Evolutionary conservation across 805 yeast genomes (phyloP).

Genomic region (Henningerozyma blattae): DNA sequence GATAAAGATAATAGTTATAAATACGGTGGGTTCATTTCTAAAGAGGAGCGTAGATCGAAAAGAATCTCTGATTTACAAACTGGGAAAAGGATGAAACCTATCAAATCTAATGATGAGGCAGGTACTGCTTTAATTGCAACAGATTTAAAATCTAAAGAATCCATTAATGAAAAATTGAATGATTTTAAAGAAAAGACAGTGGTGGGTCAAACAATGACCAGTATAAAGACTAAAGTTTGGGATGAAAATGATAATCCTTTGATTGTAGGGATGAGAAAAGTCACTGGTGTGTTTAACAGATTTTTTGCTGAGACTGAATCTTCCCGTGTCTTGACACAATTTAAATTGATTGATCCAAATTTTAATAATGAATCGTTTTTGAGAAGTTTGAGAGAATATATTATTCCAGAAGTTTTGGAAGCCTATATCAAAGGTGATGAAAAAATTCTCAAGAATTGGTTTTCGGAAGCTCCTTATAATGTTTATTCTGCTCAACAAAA

Average conservation of each 20-base stretch:
- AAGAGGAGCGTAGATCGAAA: slow-evolving; percentile 66
- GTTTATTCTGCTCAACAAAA: slow-evolving; percentile 91
- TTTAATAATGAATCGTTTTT: slow-evolving; percentile 72
- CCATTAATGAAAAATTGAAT: slow-evolving; percentile 52
- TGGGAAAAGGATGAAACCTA: slow-evolving; percentile 54
- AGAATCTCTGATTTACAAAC: slow-evolving; percentile 50
- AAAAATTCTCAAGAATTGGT: slow-evolving; percentile 73
- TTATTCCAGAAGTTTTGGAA: slow-evolving; percentile 89
- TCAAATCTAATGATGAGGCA: slow-evolving; percentile 69
- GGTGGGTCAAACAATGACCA: slow-evolving; percentile 52
- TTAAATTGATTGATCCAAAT: slow-evolving; percentile 80
- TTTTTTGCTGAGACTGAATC: slow-evolving; percentile 94
- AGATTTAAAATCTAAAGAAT: slow-evolving; percentile 61
- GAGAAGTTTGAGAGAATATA: slow-evolving; percentile 76
- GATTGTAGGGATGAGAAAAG: slow-evolving; percentile 65
- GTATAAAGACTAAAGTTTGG: slow-evolving; percentile 55
- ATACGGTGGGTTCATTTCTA: slow-evolving; percentile 86
- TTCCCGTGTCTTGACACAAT: slow-evolving; percentile 79
- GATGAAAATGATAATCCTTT: slow-evolving; percentile 93
- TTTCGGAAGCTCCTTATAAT: slow-evolving; percentile 92
- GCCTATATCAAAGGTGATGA: slow-evolving; percentile 92
- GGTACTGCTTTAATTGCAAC: slow-evolving; percentile 78
- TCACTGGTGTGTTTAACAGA: slow-evolving; percentile 70
- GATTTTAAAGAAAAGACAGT: slow-evolving; percentile 55
- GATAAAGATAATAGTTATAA: slow-evolving; percentile 74